Evolutionary conservation across 495 filamentous ascomycete genomes (phyloP).

Genomic region (Aspergillus ostianus): DNA sequence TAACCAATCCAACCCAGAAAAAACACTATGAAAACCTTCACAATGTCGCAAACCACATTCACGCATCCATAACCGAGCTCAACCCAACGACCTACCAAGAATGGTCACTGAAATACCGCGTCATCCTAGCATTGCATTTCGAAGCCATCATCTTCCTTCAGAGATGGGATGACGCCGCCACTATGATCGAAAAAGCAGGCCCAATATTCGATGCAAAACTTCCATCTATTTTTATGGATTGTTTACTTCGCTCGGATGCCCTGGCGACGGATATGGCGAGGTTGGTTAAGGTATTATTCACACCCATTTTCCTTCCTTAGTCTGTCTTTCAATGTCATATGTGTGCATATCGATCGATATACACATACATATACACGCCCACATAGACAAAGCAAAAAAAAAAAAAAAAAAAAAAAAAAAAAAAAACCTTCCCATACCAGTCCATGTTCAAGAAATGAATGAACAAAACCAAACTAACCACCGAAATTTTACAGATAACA

Average conservation of each 20-base stretch:
- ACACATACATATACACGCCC: too few relatives aligned
- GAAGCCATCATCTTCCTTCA: constrained; percentile 68
- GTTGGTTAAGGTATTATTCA: constrained; percentile 34
- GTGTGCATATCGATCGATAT: too few relatives aligned
- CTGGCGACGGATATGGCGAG: constrained; percentile 38
- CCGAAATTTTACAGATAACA: constrained; percentile 16
- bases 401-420: too few relatives aligned
- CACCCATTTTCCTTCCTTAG: too few relatives aligned
- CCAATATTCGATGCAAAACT: constrained; percentile 13
- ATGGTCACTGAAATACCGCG: constrained; percentile 58
- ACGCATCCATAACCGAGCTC: constrained; percentile 6
- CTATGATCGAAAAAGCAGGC: constrained; percentile 55
- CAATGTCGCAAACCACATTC: constrained; percentile 13
- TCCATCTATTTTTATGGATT: constrained; percentile 48
- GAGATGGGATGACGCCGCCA: constrained; percentile 63
- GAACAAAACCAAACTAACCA: too few relatives aligned
- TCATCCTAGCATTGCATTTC: constrained; percentile 69
- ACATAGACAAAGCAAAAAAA: too few relatives aligned
- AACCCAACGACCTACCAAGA: constrained; percentile 22
- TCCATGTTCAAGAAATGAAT: too few relatives aligned
- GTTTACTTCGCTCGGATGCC: constrained; percentile 53
- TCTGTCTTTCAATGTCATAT: too few relatives aligned
- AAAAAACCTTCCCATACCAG: too few relatives aligned
- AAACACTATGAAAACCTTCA: constrained; percentile 60
- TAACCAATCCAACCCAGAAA: constrained; percentile 23